These are phyloP conservation scores for Bacterosira constricta DNA, from an alignment of 108 stramenopile species.

Conservation along the genomic window DNA sequence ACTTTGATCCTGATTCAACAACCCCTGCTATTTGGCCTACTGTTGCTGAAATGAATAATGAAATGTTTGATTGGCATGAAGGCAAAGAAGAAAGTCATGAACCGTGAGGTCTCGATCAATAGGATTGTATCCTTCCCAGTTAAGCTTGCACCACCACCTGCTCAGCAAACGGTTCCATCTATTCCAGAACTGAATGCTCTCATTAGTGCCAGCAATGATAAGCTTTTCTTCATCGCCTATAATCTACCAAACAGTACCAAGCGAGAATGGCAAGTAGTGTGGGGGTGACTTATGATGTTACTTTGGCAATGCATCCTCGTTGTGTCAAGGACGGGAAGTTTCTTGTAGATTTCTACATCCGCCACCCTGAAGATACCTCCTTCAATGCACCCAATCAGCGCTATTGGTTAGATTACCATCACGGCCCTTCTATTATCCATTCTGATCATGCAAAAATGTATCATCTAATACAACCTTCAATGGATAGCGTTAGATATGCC, in stretches of 20 bases:
- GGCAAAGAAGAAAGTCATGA: background rate
- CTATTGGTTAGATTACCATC: background rate
- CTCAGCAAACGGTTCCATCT: background rate
- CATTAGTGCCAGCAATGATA: background rate
- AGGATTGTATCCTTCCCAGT: background rate
- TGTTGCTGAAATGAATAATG: constrained; percentile 11
- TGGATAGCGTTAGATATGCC: too few relatives aligned
- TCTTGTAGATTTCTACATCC: background rate
- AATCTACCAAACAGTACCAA: background rate
- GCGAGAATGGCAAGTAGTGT: background rate
- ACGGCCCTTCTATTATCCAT: too few relatives aligned
- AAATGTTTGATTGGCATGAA: background rate
- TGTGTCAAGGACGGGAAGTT: background rate
- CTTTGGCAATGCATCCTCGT: background rate
- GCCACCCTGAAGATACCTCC: background rate
- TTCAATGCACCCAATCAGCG: background rate
- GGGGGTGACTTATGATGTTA: background rate
- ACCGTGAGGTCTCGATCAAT: too few relatives aligned
- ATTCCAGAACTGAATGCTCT: background rate
- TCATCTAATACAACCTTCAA: too few relatives aligned
- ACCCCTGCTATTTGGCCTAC: constrained; percentile 1
- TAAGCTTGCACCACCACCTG: background rate
- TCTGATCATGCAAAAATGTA: too few relatives aligned
- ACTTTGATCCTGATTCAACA: background rate
- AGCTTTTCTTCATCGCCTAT: constrained; percentile 19